A percentile compares a stretch with the other conserved stretches of the same genome.
phyloP scores from a whole-genome alignment of 345 rosid genomes.

The Euphorbia lathyris region DNA sequence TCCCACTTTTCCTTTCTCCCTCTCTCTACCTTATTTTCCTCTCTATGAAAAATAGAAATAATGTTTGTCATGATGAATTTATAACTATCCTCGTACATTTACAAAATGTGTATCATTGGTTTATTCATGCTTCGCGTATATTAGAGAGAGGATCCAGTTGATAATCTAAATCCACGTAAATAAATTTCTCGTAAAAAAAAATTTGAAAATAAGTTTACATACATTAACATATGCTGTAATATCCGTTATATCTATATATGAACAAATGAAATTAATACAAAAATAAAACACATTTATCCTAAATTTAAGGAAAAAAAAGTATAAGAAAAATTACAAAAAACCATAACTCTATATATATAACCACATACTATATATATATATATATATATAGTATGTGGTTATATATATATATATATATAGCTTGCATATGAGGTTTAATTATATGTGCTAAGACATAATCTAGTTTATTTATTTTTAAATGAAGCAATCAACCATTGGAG shows the following conservation, averaged over 20 bases:
- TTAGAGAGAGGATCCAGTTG: no score
- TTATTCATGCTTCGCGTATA: no score
- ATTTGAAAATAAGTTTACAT: not conserved
- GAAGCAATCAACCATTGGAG: slow-evolving; percentile 38
- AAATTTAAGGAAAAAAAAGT: not conserved
- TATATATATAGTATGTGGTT: no score
- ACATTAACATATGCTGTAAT: not conserved
- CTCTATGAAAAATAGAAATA: no score
- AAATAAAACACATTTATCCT: not conserved
- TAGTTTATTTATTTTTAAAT: slow-evolving; percentile 15
- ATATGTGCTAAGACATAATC: not conserved
- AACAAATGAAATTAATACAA: slow-evolving; percentile 8
- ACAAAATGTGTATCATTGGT: no score
- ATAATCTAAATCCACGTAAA: no score
- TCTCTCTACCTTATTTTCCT: no score
- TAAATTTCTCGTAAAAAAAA: no score
- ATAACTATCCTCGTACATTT: no score
- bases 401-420: not conserved
- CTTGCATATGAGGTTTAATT: not conserved
- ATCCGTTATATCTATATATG: not conserved
- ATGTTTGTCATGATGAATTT: no score
- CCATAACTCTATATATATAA: not conserved
- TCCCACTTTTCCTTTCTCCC: no score
- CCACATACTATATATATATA: not conserved
- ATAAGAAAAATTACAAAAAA: not conserved